These are phyloP conservation scores for Diaporthe sp. DNA, from an alignment of 2,329 filamentous ascomycete species.

Conservation along the genomic window DNA sequence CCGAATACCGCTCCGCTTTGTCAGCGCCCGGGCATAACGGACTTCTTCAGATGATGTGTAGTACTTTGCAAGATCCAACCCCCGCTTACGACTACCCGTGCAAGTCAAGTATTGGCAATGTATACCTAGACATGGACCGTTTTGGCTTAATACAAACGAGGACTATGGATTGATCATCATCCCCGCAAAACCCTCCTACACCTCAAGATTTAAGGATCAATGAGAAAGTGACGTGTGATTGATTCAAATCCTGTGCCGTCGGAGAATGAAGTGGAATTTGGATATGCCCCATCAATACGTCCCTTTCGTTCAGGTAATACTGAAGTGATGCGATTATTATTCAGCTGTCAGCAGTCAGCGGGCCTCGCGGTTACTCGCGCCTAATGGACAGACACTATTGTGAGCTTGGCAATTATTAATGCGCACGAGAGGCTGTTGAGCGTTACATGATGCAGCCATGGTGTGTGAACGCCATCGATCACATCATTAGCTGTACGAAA, in stretches of 20 bases:
- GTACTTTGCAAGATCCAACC: neutral
- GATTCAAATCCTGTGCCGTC: neutral
- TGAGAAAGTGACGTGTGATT: neutral
- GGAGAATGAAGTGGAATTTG: neutral
- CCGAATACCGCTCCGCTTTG: slow-evolving; percentile 14
- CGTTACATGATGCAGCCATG: neutral
- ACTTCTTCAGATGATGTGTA: neutral
- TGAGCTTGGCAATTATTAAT: slow-evolving; percentile 13
- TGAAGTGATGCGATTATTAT: neutral
- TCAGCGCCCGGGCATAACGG: slow-evolving; percentile 3
- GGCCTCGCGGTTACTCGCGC: neutral
- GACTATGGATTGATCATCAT: neutral
- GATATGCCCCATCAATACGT: neutral
- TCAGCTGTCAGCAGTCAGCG: neutral
- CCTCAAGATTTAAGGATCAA: neutral
- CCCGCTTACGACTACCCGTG: neutral
- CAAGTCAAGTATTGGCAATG: neutral
- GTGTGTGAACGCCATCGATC: neutral
- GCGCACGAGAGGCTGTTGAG: neutral
- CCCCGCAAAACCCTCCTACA: neutral
- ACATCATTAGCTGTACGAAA: neutral
- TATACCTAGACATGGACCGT: neutral
- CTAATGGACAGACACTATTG: neutral
- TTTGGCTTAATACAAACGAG: neutral
- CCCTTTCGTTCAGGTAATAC: neutral